phyloP scores from a whole-genome alignment of 169 alveolate species.

The Eimeria falciformis region DNA sequence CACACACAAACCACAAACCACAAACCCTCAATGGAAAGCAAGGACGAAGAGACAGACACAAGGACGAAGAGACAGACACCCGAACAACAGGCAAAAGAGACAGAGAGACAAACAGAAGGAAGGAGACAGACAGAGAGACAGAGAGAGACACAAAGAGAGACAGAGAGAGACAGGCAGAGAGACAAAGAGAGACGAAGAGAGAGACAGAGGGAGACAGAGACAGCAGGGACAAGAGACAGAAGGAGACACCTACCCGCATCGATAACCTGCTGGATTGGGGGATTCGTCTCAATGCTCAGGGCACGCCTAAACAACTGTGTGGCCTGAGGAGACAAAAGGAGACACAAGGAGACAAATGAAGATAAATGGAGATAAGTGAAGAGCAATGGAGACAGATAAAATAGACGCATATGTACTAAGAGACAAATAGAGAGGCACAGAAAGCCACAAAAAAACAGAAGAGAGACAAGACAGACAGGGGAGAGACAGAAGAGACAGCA shows the following conservation, averaged over 20 bases:
- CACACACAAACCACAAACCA: too few relatives aligned
- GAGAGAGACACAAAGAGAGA: neutral
- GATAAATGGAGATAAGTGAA: neutral
- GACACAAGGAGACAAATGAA: neutral
- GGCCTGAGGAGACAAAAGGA: constrained; percentile 33
- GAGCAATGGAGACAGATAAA: neutral
- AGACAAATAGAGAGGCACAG: neutral
- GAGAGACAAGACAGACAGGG: neutral
- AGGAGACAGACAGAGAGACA: neutral
- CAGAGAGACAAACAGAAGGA: neutral
- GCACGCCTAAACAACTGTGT: constrained; percentile 89
- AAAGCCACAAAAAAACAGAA: neutral
- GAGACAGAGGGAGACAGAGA: neutral
- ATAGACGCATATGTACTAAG: neutral
- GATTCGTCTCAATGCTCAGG: constrained; percentile 93
- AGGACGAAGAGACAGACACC: neutral
- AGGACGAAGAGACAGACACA: neutral
- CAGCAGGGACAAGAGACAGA: neutral
- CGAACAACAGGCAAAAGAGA: too few relatives aligned
- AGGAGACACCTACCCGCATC: neutral
- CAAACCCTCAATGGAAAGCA: too few relatives aligned
- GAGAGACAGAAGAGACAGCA: neutral
- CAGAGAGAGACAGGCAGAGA: neutral
- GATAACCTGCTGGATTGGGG: constrained; percentile 93
- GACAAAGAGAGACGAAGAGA: neutral